Conservation (phyloP, 805 yeast species). For the Lachancea cidri region DNA sequence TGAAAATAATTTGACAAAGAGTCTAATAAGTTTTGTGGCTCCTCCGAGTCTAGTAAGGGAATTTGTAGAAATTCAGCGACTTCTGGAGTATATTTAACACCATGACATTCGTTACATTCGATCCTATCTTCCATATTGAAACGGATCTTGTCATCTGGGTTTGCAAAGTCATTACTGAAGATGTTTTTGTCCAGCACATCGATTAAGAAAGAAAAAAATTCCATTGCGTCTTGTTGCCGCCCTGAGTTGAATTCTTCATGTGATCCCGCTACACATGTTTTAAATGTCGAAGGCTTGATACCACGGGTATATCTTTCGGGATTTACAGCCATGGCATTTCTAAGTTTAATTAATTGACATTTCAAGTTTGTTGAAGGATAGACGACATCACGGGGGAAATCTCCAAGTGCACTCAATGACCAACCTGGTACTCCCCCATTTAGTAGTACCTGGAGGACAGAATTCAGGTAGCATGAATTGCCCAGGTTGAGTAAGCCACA, state of each 20-base stretch:
- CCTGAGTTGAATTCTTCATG: slow-evolving; percentile 81
- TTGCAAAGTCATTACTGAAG: slow-evolving; percentile 23
- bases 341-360: slow-evolving; percentile 74
- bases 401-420: slow-evolving; percentile 36
- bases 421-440: slow-evolving; percentile 31
- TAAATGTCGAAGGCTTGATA: slow-evolving; percentile 70
- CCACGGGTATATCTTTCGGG: slow-evolving; percentile 62
- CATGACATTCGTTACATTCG: slow-evolving; percentile 47
- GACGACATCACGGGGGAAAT: slow-evolving; percentile 36
- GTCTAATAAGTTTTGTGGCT: slow-evolving; percentile 36
- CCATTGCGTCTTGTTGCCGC: slow-evolving; percentile 94
- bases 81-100: slow-evolving; percentile 54
- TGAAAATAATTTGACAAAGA: slow-evolving; percentile 46
- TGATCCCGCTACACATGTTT: slow-evolving; percentile 66
- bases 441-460: slow-evolving; percentile 71
- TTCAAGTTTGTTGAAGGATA: slow-evolving; percentile 61
- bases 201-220: slow-evolving; percentile 66
- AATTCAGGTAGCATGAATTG: slow-evolving; percentile 85
- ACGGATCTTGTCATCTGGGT: slow-evolving; percentile 54
- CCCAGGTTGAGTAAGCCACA: slow-evolving; percentile 86
- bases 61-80: slow-evolving; percentile 50
- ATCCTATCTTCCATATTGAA: slow-evolving; percentile 63
- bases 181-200: slow-evolving; percentile 54
- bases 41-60: slow-evolving; percentile 51
- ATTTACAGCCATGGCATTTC: slow-evolving; percentile 61